Evolutionary conservation across 257 asterid genomes (phyloP).

Genomic region (Solanum habrochaites): DNA sequence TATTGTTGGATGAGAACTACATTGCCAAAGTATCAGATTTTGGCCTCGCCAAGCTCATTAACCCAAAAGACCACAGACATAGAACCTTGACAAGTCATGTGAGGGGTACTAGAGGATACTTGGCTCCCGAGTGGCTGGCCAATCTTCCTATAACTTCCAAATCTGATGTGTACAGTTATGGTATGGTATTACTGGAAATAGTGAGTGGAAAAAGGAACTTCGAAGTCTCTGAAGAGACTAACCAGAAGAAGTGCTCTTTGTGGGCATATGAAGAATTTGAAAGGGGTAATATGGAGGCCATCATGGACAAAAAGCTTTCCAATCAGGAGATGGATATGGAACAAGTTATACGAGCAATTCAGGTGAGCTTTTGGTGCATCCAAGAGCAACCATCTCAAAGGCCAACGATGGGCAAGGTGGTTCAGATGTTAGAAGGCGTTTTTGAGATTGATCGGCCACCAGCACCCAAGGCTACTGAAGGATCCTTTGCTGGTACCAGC

Average conservation of each 20-base stretch:
- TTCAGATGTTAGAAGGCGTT: constrained; percentile 85
- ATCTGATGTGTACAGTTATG: constrained; percentile 68
- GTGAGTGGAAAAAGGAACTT: constrained; percentile 86
- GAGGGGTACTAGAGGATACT: constrained; percentile 78
- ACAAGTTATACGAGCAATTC: constrained; percentile 46
- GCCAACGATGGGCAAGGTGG: constrained; percentile 83
- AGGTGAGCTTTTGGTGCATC: constrained; percentile 83
- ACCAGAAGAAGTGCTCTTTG: constrained; percentile 36
- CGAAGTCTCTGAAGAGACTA: constrained; percentile 57
- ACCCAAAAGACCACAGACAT: constrained; percentile 58
- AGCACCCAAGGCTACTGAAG: constrained; percentile 52
- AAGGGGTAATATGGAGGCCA: constrained; percentile 42
- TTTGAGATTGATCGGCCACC: constrained; percentile 54
- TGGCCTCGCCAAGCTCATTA: constrained; percentile 74
- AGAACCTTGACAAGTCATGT: constrained; percentile 60
- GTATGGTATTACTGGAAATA: constrained; percentile 74
- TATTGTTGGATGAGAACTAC: constrained; percentile 68
- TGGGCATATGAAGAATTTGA: constrained; percentile 88
- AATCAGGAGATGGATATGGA: constrained; percentile 43
- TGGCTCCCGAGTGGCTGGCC: constrained; percentile 90
- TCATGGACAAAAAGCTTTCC: constrained; percentile 42
- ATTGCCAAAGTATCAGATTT: constrained; percentile 73
- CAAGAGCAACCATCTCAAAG: constrained; percentile 91
- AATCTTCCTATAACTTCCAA: constrained; percentile 76
- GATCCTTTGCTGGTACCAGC: constrained; percentile 31